Evolutionary conservation across 139 green algal species (phyloP).

Genomic region (Chlamydomonas schloesseri): DNA sequence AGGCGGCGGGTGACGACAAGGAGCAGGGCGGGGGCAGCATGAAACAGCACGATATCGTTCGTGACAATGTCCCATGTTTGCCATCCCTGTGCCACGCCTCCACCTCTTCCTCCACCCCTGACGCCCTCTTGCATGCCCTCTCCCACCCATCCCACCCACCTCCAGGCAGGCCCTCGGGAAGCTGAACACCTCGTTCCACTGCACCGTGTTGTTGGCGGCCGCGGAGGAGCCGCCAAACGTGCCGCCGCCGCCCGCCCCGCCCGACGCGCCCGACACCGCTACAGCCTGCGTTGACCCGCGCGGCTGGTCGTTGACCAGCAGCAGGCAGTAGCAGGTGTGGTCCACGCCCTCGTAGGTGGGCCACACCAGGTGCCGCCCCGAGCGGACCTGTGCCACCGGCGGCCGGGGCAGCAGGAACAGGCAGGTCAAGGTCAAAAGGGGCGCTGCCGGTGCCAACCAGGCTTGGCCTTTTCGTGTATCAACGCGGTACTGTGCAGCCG

Average conservation of each 20-base stretch:
- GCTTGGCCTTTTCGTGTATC: no score
- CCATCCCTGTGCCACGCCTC: no score
- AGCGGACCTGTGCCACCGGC: background rate
- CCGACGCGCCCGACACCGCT: background rate
- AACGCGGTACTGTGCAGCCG: no score
- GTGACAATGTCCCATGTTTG: no score
- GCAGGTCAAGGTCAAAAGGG: background rate
- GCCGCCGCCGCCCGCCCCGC: background rate
- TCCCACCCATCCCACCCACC: no score
- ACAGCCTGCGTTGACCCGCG: background rate
- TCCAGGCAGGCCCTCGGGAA: slow-evolving; percentile 16
- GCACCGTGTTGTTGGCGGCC: background rate
- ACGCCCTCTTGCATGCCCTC: no score
- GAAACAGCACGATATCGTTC: no score
- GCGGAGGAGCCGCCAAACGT: background rate
- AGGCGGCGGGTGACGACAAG: no score
- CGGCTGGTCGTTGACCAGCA: slow-evolving; percentile 1
- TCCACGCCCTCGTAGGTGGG: slow-evolving; percentile 7
- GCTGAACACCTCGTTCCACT: slow-evolving; percentile 44
- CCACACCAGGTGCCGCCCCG: slow-evolving; percentile 32
- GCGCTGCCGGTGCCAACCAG: no score
- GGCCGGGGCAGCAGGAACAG: no score
- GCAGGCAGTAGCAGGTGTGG: slow-evolving; percentile 24
- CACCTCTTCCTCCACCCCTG: no score
- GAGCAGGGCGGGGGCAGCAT: no score